Conservation (phyloP, 2,329 filamentous ascomycete genomes). For the Aureobasidium melanogenum region DNA sequence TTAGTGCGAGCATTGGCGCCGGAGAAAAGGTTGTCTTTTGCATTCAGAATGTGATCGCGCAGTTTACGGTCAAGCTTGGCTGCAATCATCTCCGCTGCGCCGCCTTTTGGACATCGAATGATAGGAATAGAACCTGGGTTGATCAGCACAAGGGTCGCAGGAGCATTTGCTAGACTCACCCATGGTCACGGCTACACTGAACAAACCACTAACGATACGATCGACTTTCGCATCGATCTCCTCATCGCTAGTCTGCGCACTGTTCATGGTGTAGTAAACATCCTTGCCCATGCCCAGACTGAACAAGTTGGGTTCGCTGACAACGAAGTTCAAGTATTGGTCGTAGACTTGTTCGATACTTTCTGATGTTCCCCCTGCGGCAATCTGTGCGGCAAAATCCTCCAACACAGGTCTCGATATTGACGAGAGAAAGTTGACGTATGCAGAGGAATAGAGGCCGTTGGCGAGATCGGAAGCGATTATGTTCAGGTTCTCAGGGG, state of each 20-base stretch:
- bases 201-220: conserved; percentile 88
- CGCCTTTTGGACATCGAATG: conserved; percentile 86
- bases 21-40: conserved; percentile 94
- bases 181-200: conserved; percentile 98
- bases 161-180: conserved; percentile 45
- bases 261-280: conserved; percentile 95
- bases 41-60: conserved; percentile 92
- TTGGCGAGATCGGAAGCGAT: conserved; percentile 82
- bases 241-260: conserved; percentile 79
- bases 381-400: conserved; percentile 87
- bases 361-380: conserved; percentile 74
- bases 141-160: neutral
- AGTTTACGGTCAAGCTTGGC: conserved; percentile 92
- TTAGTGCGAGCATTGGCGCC: conserved; percentile 53
- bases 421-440: conserved; percentile 94
- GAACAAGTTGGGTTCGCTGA: conserved; percentile 91
- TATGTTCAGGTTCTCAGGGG: conserved; percentile 63
- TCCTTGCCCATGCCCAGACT: conserved; percentile 88
- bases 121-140: conserved; percentile 70
- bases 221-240: conserved; percentile 83
- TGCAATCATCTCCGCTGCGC: conserved; percentile 87
- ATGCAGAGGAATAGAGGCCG: conserved; percentile 83
- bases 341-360: conserved; percentile 89
- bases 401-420: conserved; percentile 84
- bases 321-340: conserved; percentile 95